These are phyloP conservation scores for Gelatoporia subvermispora DNA, from an alignment of 768 basidiomycete genomes.

Conservation along the genomic window DNA sequence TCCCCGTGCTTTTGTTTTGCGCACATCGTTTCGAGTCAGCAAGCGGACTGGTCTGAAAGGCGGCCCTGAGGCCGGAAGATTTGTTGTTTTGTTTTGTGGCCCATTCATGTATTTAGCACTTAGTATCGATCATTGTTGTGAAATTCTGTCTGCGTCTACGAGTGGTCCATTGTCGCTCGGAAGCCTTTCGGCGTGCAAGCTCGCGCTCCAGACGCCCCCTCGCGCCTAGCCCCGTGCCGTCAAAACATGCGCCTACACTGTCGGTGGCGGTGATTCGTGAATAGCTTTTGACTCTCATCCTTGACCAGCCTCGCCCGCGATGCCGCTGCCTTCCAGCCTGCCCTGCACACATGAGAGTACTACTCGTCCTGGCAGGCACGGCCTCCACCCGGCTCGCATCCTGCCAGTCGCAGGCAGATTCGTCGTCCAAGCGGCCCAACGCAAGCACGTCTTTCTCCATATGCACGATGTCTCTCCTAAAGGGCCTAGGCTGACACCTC, in stretches of 20 bases:
- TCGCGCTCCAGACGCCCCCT: too few species aligned
- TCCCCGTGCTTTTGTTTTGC: background rate
- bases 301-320: conserved; percentile 73
- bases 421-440: conserved; percentile 46
- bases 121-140: too few species aligned
- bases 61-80: too few species aligned
- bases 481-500: conserved; percentile 13
- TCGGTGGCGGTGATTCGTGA: background rate
- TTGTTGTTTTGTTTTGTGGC: too few species aligned
- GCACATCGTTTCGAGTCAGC: too few species aligned
- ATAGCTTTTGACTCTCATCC: conserved; percentile 11
- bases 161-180: too few species aligned
- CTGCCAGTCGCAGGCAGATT: conserved; percentile 24
- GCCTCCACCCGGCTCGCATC: conserved; percentile 32
- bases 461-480: conserved; percentile 16
- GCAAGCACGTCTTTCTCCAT: conserved; percentile 42
- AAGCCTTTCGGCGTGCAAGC: too few species aligned
- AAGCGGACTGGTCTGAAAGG: too few species aligned
- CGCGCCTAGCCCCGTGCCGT: background rate
- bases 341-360: conserved; percentile 60
- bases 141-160: too few species aligned
- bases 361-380: conserved; percentile 75
- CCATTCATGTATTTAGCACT: too few species aligned
- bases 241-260: conserved; percentile 5
- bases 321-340: conserved; percentile 63